Evolutionary conservation across 2,329 filamentous ascomycete genomes (phyloP).

Genomic region (Penicillium sp.): DNA sequence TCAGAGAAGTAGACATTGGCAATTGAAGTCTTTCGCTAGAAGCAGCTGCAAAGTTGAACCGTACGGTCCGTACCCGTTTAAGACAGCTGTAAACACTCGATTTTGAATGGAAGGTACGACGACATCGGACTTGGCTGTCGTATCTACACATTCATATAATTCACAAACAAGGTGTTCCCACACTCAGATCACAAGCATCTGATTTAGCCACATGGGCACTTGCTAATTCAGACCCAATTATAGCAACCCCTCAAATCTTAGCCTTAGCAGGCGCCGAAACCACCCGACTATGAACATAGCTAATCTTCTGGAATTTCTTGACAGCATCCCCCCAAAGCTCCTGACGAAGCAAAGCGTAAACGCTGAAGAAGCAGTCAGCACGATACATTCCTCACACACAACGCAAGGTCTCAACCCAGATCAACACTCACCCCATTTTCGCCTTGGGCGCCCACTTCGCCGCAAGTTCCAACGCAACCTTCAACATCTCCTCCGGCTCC

Average conservation of each 20-base stretch:
- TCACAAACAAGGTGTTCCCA: too few species aligned
- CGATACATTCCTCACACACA: too few species aligned
- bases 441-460: slow-evolving; percentile 41
- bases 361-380: slow-evolving; percentile 19
- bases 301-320: slow-evolving; percentile 50
- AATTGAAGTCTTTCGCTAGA: too few species aligned
- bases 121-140: too few species aligned
- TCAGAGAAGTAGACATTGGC: background rate
- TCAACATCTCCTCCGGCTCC: slow-evolving; percentile 49
- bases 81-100: too few species aligned
- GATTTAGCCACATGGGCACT: too few species aligned
- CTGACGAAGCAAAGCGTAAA: slow-evolving; percentile 51
- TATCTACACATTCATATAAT: too few species aligned
- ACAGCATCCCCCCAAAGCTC: slow-evolving; percentile 55
- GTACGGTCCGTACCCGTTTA: too few species aligned
- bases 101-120: too few species aligned
- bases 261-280: slow-evolving; percentile 19
- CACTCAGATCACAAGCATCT: too few species aligned
- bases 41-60: too few species aligned
- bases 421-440: slow-evolving; percentile 25
- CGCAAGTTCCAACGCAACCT: slow-evolving; percentile 46
- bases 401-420: background rate
- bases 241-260: slow-evolving; percentile 15
- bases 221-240: too few species aligned
- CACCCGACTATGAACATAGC: slow-evolving; percentile 50